Percentiles rank a stretch among this genome's conserved stretches.
These are phyloP conservation scores for Schizophyllum commune DNA, from an alignment of 1,284 basidiomycete genomes.

Conservation along the genomic window DNA sequence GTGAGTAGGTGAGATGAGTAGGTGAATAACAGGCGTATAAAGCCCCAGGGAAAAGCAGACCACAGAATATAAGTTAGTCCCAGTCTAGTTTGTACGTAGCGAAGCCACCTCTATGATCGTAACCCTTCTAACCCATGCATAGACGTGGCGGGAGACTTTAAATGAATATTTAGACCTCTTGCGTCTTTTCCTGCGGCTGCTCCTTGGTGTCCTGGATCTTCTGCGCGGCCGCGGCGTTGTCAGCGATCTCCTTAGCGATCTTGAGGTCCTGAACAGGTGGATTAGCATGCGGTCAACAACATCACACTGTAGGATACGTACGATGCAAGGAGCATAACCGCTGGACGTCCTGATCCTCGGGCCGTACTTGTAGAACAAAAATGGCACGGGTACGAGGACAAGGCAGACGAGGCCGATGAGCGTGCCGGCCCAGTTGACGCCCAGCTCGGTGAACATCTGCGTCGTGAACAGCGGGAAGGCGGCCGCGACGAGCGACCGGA, in stretches of 20 bases:
- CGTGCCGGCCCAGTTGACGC: slow-evolving; percentile 48
- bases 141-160: not conserved
- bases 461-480: slow-evolving; percentile 63
- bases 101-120: too few species aligned
- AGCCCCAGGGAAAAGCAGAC: too few species aligned
- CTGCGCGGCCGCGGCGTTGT: not conserved
- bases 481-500: slow-evolving; percentile 55
- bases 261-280: not conserved
- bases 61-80: too few species aligned
- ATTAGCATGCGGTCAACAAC: not conserved
- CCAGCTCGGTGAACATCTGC: slow-evolving; percentile 50
- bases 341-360: slow-evolving; percentile 36
- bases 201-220: not conserved
- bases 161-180: not conserved
- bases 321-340: slow-evolving; percentile 44
- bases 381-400: slow-evolving; percentile 45
- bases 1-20: too few species aligned
- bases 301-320: slow-evolving; percentile 17
- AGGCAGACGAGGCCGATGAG: slow-evolving; percentile 43
- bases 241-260: not conserved
- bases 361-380: slow-evolving; percentile 55
- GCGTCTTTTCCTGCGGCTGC: not conserved
- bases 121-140: too few species aligned
- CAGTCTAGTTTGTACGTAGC: too few species aligned
- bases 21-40: too few species aligned